These are phyloP conservation scores for Tolypocladium amazonense DNA, from an alignment of 2,329 filamentous ascomycete genomes.

Conservation along the genomic window DNA sequence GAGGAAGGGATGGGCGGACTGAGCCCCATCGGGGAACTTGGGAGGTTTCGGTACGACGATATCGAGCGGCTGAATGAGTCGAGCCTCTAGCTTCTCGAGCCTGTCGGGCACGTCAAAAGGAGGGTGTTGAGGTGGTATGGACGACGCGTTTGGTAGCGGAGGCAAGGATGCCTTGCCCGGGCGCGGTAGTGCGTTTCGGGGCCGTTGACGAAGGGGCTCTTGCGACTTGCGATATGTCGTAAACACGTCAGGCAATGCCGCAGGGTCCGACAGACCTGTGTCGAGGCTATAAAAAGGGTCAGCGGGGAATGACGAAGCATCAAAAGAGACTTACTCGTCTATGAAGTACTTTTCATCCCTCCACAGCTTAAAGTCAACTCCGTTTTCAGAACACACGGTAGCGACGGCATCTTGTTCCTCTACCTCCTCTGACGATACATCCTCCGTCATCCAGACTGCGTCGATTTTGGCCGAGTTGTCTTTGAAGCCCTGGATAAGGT, in stretches of 20 bases:
- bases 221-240: constrained; percentile 64
- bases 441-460: constrained; percentile 64
- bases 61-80: constrained; percentile 47
- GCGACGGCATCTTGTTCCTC: constrained; percentile 49
- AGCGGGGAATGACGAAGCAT: neutral
- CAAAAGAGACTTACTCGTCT: constrained; percentile 53
- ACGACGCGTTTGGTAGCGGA: constrained; percentile 35
- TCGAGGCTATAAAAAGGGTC: constrained; percentile 44
- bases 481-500: constrained; percentile 41
- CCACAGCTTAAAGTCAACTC: constrained; percentile 54
- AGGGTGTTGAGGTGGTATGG: constrained; percentile 44
- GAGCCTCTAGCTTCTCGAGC: constrained; percentile 39
- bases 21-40: constrained; percentile 36
- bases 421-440: constrained; percentile 60
- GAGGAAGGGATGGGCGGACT: constrained; percentile 53
- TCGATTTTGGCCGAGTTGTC: constrained; percentile 35
- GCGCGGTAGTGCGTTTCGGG: constrained; percentile 43
- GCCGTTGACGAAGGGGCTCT: constrained; percentile 57
- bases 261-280: constrained; percentile 42
- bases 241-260: constrained; percentile 63
- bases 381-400: constrained; percentile 37
- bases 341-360: constrained; percentile 69
- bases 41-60: constrained; percentile 41
- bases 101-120: constrained; percentile 55
- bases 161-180: constrained; percentile 44